Evolutionary conservation across 192 early-diverging fungal species (phyloP), one percentile per base, ranked within the genome.

Genomic region (Pecoramyces ruminantium): DNA sequence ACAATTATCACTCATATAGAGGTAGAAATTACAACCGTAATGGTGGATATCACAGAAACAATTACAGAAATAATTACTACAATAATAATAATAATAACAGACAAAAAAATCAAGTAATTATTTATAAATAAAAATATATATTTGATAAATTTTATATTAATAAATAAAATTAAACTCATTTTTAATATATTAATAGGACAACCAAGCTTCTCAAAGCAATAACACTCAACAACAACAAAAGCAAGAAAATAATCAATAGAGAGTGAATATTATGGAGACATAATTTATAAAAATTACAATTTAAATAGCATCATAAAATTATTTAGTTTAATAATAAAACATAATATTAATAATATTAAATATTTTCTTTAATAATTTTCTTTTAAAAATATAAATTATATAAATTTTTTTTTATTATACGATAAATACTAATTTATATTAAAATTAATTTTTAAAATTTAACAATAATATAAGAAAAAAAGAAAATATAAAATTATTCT

Each of bases 141-240:
- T n/a, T n/a, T n/a, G n/a, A 28, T 38, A 81, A 5, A 28, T 83
- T 13, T 38, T 9, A 28, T 78, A 25, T 51, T 5, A 82, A 30
- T 79, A 85, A 78, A 29, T 78, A 11, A 78, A 78, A 78, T 6
- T 78, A 78, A 30, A 29, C 29, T 78, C n/a, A n/a, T n/a, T n/a
- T n/a, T n/a, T n/a, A n/a, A n/a, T n/a, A n/a, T n/a, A n/a, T n/a
- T 78, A 21, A 38, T 34, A 78, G 78, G 39, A 78, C 29, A 2
- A 29, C 16, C 30, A 81, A 77, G 28, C 15, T 13, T 86, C 92
- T 4, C 88, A 92, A 21, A 92, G 93, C 79, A 89, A 89, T 82
- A 89, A 89, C 79, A 88, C 13, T 21, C 13, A 13, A 51, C 42
- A 51, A 51, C 42, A 51, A 51, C 42, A 51, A 51, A 51, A 51